Evolutionary conservation across 208 protist species (phyloP), one percentile per base, ranked within the genome.

Genomic region (Perkinsela sp.): DNA sequence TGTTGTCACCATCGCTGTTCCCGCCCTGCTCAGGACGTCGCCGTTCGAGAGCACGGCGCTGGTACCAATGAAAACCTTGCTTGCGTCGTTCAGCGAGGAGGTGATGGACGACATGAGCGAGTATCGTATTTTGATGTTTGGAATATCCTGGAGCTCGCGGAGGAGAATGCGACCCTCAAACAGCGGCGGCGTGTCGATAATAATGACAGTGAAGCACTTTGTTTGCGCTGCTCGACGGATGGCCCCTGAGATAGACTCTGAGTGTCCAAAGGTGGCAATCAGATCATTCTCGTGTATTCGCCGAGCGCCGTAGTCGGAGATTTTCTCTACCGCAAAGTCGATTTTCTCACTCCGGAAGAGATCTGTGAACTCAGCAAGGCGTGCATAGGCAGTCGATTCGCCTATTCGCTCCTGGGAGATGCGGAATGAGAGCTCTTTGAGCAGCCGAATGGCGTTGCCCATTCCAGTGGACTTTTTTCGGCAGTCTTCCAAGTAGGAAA

Each of bases 171-270:
- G 74, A 29, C 91, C 93, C 73, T 96, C 92, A 32, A 86, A 83
- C 30, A 91, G 77, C 2, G 95, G 95, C n/a, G 86, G 78, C 0
- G 82, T 84, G 69, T 98, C 95, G 1, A 96, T 84, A 1, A 97
- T 80, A 68, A 97, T 84, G 22, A 98, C 88, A 6, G 72, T n/a
- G 68, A 93, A 91, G 1, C 76, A 68, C 31, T 78, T 81, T 2
- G 76, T 78, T 30, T 75, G 31, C n/a, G 31, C 16, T n/a, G 80
- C 68, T 0, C 84, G 84, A 1, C 73, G 65, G 28, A 93, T 32
- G 0, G 80, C 77, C 30, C 65, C 30, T 69, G 89, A 76, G 1
- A 93, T 76, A 0, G 79, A 75, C 48, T 76, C 68, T 28, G 80
- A 87, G 6, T 76, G 66, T 22, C 40, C 82, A 67, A 83, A 83